Evolutionary conservation across 2,329 filamentous ascomycete species (phyloP).

Genomic region (Alternaria sp.): DNA sequence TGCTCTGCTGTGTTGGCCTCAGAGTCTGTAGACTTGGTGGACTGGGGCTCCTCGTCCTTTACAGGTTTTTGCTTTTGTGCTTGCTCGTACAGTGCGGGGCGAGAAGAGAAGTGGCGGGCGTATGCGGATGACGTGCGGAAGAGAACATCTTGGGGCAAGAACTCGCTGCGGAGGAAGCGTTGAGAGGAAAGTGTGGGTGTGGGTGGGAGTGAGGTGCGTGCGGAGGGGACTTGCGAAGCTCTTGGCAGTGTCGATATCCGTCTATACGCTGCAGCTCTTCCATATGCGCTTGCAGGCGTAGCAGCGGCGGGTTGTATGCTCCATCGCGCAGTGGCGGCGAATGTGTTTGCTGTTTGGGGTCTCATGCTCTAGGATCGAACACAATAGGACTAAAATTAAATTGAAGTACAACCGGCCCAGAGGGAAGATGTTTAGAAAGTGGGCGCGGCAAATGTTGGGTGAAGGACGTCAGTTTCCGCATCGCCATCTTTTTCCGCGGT

Average conservation of each 20-base stretch:
- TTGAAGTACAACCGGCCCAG: slow-evolving; percentile 23
- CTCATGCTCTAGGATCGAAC: slow-evolving; percentile 54
- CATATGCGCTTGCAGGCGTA: slow-evolving; percentile 51
- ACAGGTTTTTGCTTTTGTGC: slow-evolving; percentile 47
- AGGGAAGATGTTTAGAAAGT: slow-evolving; percentile 13
- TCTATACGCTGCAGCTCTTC: slow-evolving; percentile 59
- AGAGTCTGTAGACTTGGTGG: slow-evolving; percentile 55
- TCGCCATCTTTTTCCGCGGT: slow-evolving; percentile 36
- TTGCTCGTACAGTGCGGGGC: slow-evolving; percentile 44
- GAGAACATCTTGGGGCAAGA: slow-evolving; percentile 51
- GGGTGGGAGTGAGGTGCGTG: slow-evolving; percentile 30
- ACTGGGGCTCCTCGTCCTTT: slow-evolving; percentile 47
- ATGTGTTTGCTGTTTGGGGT: slow-evolving; percentile 51
- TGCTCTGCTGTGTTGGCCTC: slow-evolving; percentile 44
- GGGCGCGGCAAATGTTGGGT: slow-evolving; percentile 37
- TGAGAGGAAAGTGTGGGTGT: slow-evolving; percentile 23
- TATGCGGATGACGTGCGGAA: slow-evolving; percentile 55
- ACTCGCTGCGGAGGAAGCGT: slow-evolving; percentile 55
- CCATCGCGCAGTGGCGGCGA: slow-evolving; percentile 54
- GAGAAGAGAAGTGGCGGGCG: slow-evolving; percentile 57
- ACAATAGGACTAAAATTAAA: slow-evolving; percentile 5
- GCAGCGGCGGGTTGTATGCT: slow-evolving; percentile 51
- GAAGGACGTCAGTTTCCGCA: slow-evolving; percentile 30
- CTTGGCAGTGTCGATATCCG: slow-evolving; percentile 53
- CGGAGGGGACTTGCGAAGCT: slow-evolving; percentile 32